Base-by-base conservation (phyloP, 2,329 filamentous ascomycete genomes). In the Penicillium hordei region DNA sequence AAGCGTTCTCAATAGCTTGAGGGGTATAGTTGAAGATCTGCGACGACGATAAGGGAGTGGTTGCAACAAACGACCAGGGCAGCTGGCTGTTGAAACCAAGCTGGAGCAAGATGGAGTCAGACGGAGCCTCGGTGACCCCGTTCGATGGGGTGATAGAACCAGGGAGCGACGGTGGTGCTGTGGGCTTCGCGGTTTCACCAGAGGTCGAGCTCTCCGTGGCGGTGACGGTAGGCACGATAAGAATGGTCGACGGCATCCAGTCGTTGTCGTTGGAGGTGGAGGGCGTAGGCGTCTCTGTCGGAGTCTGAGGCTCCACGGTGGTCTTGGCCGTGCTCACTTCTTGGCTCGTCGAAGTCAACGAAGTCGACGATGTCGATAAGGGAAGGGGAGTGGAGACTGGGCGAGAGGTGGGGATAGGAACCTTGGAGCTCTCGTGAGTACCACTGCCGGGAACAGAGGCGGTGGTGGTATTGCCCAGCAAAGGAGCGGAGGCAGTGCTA, bases 21-120 rank as follows among this genome's bases (percentile, higher is more conserved):
- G 92, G 92, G 4, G 97, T 79, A 63, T 85, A 89, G 52, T 84
- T 78, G 79, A 97, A 96, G 68, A 99, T 90, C 75, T 97, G 93
- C 39, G 86, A 86, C 5, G 91, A 89, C 19, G 92, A 89, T 62
- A 88, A 82, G 15, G 86, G 81, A 61, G 89, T 86, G 23, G 79
- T 80, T 12, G 89, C 87, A 29, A 97, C 89, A 70, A 95, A 96
- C 9, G 83, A 78, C 74, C 94, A 99, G 78, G 95, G 93, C 65
- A 96, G 82, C 1, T 85, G 83, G 69, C 86, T 89, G 52, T 85
- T 79, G 82, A 97, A 97, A 34, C 90, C 94, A 61, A 97, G 83
- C 72, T 96, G 91, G 65, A 96, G 88, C 65, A 90, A 76, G 4
- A 85, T 86, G 0, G 84, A 86, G 65, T 90, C 89, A 4, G 81